Evolutionary conservation across 139 green algal species (phyloP), one percentile per base, ranked within the genome.

Genomic region (Chlorella ohadii): DNA sequence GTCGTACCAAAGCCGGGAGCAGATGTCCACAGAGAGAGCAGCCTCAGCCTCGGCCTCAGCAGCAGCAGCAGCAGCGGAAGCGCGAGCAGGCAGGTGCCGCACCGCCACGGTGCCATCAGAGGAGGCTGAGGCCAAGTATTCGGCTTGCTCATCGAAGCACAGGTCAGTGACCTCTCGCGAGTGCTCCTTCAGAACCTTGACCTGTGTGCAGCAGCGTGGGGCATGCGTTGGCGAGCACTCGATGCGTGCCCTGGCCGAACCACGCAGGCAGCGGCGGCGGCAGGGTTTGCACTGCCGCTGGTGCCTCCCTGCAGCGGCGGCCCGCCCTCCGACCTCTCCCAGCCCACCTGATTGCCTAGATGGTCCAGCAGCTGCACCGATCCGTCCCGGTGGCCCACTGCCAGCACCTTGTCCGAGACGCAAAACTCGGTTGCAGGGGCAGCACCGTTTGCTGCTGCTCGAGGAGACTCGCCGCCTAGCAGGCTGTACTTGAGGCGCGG

Each of bases 381-480:
- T 36, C 96, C 96, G 34, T 87, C 59, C 1, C 81, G 67, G 4
- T 94, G 97, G 28, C 96, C 96, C 16, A 99, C 82, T 5, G 93
- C 96, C 25, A 99, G 71, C 33, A 99, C 89, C 72, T 98, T 98
- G 34, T 96, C 92, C 4, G 94, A 97, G 27, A 98, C 86, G 57
- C 65, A 90, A 59, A 98, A 80, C 79, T 91, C 93, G 15, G 89
- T 90, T 20, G 82, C 86, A 12, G 61, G 41, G 90, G 44, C 88
- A 88, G 4, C 68, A 56, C 9, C 38, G 72, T 0, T 95, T 71
- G 20, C 96, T 86, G 9, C 87, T 74, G 4, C 47, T 65, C 5
- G 95, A 87, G 47, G 13, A 75, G 88, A n/a, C 84, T 91, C 13
- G 95, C 65, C 33, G 85, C 68, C 61, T 93, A 87, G 79, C 3